Evolutionary conservation across 345 rosid genomes (phyloP).

Genomic region (Viola odorata): DNA sequence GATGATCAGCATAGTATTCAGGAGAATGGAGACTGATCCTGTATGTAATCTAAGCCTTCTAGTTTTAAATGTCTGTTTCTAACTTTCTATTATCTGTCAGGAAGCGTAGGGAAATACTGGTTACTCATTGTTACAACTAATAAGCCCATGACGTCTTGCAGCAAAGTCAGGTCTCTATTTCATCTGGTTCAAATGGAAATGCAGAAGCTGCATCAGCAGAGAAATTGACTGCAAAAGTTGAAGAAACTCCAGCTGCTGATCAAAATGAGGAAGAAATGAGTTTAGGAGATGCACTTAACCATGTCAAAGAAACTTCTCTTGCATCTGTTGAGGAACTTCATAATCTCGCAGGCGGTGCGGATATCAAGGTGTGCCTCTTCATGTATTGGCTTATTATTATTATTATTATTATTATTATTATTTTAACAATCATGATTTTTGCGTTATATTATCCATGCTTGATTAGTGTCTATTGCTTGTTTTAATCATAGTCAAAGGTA

Average conservation of each 20-base stretch:
- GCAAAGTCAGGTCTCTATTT: slow-evolving; percentile 51
- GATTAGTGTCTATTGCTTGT: no score
- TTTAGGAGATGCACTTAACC: slow-evolving; percentile 76
- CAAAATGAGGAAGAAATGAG: slow-evolving; percentile 65
- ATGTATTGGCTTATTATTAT: not conserved
- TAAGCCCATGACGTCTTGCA: slow-evolving; percentile 24
- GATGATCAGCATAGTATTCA: slow-evolving; percentile 87
- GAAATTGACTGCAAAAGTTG: slow-evolving; percentile 37
- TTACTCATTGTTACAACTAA: slow-evolving; percentile 12
- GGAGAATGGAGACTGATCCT: slow-evolving; percentile 94
- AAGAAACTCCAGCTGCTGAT: slow-evolving; percentile 45
- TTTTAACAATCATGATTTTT: not conserved
- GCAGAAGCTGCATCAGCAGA: slow-evolving; percentile 47
- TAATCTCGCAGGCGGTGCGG: slow-evolving; percentile 94
- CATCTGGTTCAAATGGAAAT: slow-evolving; percentile 42
- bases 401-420: not conserved
- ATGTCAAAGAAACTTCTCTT: slow-evolving; percentile 62
- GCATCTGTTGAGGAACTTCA: slow-evolving; percentile 97
- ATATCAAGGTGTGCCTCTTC: slow-evolving; percentile 64
- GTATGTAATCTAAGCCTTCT: slow-evolving; percentile 37
- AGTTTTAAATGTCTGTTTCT: slow-evolving; percentile 5
- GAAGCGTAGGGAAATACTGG: slow-evolving; percentile 7
- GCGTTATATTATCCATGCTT: not conserved
- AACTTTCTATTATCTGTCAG: not conserved
- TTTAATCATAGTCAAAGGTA: no score